Evolutionary conservation across 805 yeast species (phyloP).

Genomic region (Candida nanaspora): DNA sequence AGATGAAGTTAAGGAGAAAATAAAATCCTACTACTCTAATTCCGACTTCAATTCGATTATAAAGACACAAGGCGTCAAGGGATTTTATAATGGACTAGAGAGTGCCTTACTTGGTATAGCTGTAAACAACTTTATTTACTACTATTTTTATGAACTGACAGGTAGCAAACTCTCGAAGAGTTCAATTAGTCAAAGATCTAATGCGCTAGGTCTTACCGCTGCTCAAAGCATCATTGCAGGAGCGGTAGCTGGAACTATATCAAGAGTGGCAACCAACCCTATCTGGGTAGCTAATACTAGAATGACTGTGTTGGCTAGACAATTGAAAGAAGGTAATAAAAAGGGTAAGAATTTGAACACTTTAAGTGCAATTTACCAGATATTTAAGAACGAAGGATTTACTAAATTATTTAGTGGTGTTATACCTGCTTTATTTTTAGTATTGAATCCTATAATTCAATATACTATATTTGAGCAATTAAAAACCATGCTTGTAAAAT

Average conservation of each 20-base stretch:
- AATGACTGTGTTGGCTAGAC: constrained; percentile 52
- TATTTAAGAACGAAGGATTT: constrained; percentile 65
- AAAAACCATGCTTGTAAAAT: constrained; percentile 54
- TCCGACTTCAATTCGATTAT: constrained; percentile 24
- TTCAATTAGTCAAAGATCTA: no score
- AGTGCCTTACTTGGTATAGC: constrained; percentile 84
- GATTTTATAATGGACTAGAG: constrained; percentile 80
- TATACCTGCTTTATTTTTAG: constrained; percentile 80
- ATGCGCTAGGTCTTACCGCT: constrained; percentile 39
- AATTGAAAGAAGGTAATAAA: neutral
- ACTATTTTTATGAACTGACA: constrained; percentile 81
- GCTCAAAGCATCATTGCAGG: constrained; percentile 70
- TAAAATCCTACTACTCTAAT: constrained; percentile 23
- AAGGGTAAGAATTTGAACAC: constrained; percentile 31
- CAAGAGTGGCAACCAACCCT: constrained; percentile 79
- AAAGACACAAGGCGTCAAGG: constrained; percentile 55
- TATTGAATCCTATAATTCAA: constrained; percentile 83
- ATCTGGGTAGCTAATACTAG: constrained; percentile 94
- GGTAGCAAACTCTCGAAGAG: constrained; percentile 14
- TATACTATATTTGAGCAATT: constrained; percentile 88
- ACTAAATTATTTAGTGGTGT: constrained; percentile 75
- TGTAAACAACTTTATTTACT: constrained; percentile 80
- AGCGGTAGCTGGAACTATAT: constrained; percentile 80
- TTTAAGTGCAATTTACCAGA: constrained; percentile 49
- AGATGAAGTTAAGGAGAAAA: neutral